phyloP scores from a whole-genome alignment of 345 rosid genomes.

The Leavenworthia alabamica region DNA sequence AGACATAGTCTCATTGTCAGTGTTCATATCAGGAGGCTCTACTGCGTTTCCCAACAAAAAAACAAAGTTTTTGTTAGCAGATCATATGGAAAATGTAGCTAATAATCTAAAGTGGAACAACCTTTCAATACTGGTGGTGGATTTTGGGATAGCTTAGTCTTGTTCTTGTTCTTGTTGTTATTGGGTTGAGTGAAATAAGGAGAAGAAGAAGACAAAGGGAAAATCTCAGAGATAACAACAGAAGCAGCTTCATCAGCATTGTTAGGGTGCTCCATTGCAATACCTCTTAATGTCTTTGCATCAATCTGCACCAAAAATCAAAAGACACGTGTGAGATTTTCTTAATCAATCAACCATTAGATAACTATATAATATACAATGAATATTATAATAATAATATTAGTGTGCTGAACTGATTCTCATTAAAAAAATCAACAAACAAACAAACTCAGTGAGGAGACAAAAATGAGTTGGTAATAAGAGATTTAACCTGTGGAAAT shows the following conservation, averaged over 20 bases:
- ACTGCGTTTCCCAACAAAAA: conserved; percentile 17
- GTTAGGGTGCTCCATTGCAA: conserved; percentile 61
- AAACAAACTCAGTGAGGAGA: not conserved
- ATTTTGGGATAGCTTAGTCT: too few relatives aligned
- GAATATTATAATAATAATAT: not conserved
- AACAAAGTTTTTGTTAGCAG: not conserved
- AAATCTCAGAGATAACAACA: conserved; percentile 48
- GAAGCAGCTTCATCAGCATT: conserved; percentile 59
- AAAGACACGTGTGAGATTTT: not conserved
- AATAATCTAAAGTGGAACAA: too few relatives aligned
- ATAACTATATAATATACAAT: too few relatives aligned
- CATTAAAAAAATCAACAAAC: not conserved
- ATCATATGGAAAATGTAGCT: not conserved
- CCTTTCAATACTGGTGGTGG: too few relatives aligned
- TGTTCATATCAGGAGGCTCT: not conserved
- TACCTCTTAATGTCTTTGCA: conserved; percentile 54
- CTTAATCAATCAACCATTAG: not conserved
- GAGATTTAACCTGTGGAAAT: conserved; percentile 59
- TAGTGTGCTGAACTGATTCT: not conserved
- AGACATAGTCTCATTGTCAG: not conserved
- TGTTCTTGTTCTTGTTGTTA: too few relatives aligned
- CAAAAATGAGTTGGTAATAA: not conserved
- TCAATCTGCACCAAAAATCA: conserved; percentile 43
- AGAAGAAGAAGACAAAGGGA: conserved; percentile 39
- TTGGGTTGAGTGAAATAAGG: not conserved